Evolutionary conservation across 176 grass and related monocot species (phyloP), one percentile per base, ranked within the genome.

Genomic region (Eremochloa ophiuroides): DNA sequence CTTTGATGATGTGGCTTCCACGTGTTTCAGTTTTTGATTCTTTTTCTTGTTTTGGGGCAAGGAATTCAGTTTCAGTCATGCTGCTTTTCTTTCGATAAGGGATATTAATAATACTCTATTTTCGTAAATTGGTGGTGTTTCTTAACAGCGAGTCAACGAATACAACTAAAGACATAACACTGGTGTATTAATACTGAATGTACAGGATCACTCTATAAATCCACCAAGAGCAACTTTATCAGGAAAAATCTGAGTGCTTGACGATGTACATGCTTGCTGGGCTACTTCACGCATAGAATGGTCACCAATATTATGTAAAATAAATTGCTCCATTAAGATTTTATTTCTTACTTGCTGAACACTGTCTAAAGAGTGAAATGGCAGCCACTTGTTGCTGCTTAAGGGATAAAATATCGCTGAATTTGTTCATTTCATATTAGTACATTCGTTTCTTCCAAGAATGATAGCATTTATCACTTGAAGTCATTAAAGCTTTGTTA

Each of bases 1-100:
- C 58, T 88, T 73, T 44, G 74, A 59, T 34, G 77, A 66, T 83
- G 66, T 66, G 2, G 39, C 12, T 27, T 62, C 30, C 55, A 84
- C 18, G 46, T 40, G 22, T 69, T 35, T 81, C 9, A 50, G 1
- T 51, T 84, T 35, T n/a, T n/a, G 8, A 25, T 66, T 75, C 17
- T 6, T 35, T 37, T 55, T 37, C 18, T 33, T 74, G 12, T 22
- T 23, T 10, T 0, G 20, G 28, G 28, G 17, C 43, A 22, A 53
- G 10, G 46, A 3, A 33, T 50, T 50, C 28, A 71, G 16, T 47
- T 74, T 83, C 10, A 55, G 34, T 27, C 47, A 27, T 58, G 59
- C 60, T 39, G 22, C 46, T 26, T 34, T 44, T 46, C 12, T 38
- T 88, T 65, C 15, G 4, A 78, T 30, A 61, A 51, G 29, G 18